Evolutionary conservation across 805 yeast genomes (phyloP).

Genomic region (Saccharomycopsis lassenensis): DNA sequence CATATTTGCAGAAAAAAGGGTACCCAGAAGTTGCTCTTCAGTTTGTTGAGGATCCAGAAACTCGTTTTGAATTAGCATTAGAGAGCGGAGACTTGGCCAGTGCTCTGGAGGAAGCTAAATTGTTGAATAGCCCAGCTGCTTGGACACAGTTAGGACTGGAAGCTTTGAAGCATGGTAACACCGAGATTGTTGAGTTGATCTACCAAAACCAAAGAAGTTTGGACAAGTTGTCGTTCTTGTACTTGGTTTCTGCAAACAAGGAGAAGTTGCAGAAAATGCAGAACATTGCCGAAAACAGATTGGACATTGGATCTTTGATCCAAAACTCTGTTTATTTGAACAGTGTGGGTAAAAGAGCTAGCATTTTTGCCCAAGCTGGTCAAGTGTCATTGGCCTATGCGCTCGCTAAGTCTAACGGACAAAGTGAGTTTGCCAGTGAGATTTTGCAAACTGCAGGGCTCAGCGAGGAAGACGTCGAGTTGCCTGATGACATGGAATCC

Average conservation of each 20-base stretch:
- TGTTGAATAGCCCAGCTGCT: slow-evolving; percentile 50
- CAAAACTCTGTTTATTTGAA: slow-evolving; percentile 74
- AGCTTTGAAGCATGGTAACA: slow-evolving; percentile 84
- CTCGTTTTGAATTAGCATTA: slow-evolving; percentile 88
- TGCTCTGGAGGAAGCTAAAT: slow-evolving; percentile 83
- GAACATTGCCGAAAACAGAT: slow-evolving; percentile 78
- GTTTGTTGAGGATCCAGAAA: slow-evolving; percentile 92
- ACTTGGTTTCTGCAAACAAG: slow-evolving; percentile 72
- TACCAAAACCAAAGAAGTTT: slow-evolving; percentile 80
- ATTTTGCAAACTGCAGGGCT: slow-evolving; percentile 62
- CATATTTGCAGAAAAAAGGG: slow-evolving; percentile 88
- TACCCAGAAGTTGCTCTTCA: slow-evolving; percentile 96
- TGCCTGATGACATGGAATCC: slow-evolving; percentile 40
- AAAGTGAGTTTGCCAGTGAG: slow-evolving; percentile 61
- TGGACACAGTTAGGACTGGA: slow-evolving; percentile 83
- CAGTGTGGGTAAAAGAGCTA: slow-evolving; percentile 64
- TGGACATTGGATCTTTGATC: slow-evolving; percentile 66
- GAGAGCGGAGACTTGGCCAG: slow-evolving; percentile 83
- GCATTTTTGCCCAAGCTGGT: slow-evolving; percentile 66
- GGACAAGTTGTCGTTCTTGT: slow-evolving; percentile 83
- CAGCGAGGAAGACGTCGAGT: slow-evolving; percentile 46
- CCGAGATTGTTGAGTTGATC: slow-evolving; percentile 72
- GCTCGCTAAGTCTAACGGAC: slow-evolving; percentile 78
- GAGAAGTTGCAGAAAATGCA: slow-evolving; percentile 76
- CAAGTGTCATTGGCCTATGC: slow-evolving; percentile 86